Conservation (phyloP, 306 rosid genomes). For the Purshia tridentata region DNA sequence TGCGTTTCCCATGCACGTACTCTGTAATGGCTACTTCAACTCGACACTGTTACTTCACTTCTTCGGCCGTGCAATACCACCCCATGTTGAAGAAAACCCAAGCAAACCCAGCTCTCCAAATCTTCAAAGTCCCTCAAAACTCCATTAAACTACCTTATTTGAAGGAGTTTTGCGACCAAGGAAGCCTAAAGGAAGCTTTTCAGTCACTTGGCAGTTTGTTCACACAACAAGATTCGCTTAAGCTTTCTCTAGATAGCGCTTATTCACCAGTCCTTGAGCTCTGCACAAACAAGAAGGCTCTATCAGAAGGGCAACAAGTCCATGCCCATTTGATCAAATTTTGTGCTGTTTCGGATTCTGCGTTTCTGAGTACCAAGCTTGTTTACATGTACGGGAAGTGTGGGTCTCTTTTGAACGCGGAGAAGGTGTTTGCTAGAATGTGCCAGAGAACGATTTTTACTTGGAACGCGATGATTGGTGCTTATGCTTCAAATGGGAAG, state of each 20-base stretch:
- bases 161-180: slow-evolving; percentile 24
- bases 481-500: slow-evolving; percentile 53
- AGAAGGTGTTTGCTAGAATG: slow-evolving; percentile 61
- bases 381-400: slow-evolving; percentile 63
- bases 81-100: slow-evolving; percentile 16
- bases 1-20: slow-evolving; percentile 28
- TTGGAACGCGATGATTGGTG: slow-evolving; percentile 75
- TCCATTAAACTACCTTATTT: slow-evolving; percentile 25
- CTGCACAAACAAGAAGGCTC: slow-evolving; percentile 48
- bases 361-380: slow-evolving; percentile 57
- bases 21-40: slow-evolving; percentile 35
- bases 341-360: slow-evolving; percentile 26
- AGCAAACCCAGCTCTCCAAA: neutral
- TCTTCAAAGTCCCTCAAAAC: slow-evolving; percentile 25
- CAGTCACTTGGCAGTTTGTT: slow-evolving; percentile 33
- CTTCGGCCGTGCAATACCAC: slow-evolving; percentile 7
- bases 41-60: slow-evolving; percentile 21
- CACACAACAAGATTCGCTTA: slow-evolving; percentile 11
- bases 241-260: slow-evolving; percentile 35
- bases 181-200: slow-evolving; percentile 41
- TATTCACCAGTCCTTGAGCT: slow-evolving; percentile 60
- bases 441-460: slow-evolving; percentile 52
- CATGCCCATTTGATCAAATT: slow-evolving; percentile 58
- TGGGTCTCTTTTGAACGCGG: slow-evolving; percentile 42
- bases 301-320: slow-evolving; percentile 55